Percentiles rank a stretch among this genome's conserved stretches.
Evolutionary conservation across 2,329 filamentous ascomycete species (phyloP).

Genomic region (Pezicula carpinea): DNA sequence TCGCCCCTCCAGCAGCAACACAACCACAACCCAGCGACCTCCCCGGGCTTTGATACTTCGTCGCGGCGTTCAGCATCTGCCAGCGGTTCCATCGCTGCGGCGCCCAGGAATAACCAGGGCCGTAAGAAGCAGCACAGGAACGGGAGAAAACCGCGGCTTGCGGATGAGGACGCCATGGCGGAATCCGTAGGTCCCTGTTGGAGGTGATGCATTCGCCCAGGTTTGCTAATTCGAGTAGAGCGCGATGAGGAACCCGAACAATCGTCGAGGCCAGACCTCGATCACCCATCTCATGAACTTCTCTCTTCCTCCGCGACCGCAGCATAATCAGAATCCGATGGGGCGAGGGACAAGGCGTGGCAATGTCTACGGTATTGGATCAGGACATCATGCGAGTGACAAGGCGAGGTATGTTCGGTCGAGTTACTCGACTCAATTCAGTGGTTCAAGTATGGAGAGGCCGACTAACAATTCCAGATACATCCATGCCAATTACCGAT

Average conservation of each 20-base stretch:
- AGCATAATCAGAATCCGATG: conserved; percentile 45
- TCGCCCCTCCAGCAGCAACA: conserved; percentile 25
- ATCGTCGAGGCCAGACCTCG: conserved; percentile 87
- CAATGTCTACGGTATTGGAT: conserved; percentile 79
- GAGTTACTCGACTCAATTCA: conserved; percentile 2
- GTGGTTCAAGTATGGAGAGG: background rate
- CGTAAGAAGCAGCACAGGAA: conserved; percentile 79
- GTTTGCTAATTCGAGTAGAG: conserved; percentile 14
- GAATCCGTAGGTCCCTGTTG: conserved; percentile 57
- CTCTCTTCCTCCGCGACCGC: conserved; percentile 69
- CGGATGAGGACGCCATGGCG: conserved; percentile 83
- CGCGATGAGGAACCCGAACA: conserved; percentile 58
- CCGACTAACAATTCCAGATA: conserved; percentile 47
- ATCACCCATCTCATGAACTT: conserved; percentile 98
- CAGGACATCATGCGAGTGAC: conserved; percentile 83
- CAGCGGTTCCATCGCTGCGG: conserved; percentile 22
- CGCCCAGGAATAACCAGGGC: conserved; percentile 71
- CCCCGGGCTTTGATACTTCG: conserved; percentile 24
- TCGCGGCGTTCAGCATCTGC: conserved; percentile 18
- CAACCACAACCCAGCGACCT: conserved; percentile 17
- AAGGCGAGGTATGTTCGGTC: conserved; percentile 66
- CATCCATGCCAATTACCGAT: conserved; percentile 95
- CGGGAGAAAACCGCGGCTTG: conserved; percentile 67
- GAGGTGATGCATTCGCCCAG: background rate
- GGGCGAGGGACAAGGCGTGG: conserved; percentile 54